Percentiles rank a stretch among this genome's conserved stretches.
phyloP scores from a whole-genome alignment of 805 yeast species.

The Metschnikowia lachancei region DNA sequence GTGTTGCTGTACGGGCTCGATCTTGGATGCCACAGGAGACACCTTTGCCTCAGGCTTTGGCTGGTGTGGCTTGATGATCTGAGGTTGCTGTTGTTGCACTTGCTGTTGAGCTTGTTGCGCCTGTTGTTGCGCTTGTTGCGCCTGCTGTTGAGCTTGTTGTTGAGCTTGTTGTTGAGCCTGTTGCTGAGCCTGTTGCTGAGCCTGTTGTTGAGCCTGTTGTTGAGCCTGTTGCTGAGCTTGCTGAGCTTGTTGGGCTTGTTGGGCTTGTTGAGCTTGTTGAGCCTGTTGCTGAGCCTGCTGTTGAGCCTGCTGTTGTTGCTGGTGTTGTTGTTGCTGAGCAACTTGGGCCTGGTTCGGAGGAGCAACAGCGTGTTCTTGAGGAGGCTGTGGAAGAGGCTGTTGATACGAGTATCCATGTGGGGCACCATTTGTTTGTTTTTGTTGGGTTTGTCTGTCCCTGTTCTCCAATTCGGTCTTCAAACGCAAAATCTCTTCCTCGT shows the following conservation, averaged over 20 bases:
- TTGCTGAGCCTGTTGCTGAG: neutral
- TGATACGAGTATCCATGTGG: conserved; percentile 36
- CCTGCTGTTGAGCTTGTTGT: too few species aligned
- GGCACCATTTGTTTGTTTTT: conserved; percentile 40
- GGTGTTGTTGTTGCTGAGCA: conserved; percentile 20
- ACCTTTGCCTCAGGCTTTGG: conserved; percentile 13
- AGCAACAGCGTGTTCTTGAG: conserved; percentile 7
- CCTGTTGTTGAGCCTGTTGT: conserved; percentile 1
- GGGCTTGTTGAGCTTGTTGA: conserved; percentile 1
- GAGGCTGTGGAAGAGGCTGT: conserved; percentile 19
- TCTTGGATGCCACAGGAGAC: conserved; percentile 16
- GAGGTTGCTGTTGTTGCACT: conserved; percentile 10
- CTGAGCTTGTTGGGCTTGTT: neutral
- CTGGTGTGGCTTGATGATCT: conserved; percentile 10
- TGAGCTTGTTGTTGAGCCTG: too few species aligned
- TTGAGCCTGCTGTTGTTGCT: conserved; percentile 2
- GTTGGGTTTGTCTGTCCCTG: conserved; percentile 59
- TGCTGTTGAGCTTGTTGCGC: conserved; percentile 1
- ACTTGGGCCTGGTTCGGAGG: conserved; percentile 26
- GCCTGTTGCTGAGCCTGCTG: neutral
- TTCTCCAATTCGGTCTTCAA: conserved; percentile 82
- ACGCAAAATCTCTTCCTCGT: conserved; percentile 87
- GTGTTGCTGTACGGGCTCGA: conserved; percentile 16
- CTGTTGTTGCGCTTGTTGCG: conserved; percentile 17
- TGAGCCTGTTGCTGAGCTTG: conserved; percentile 11